phyloP scores from a whole-genome alignment of 352 stramenopile species.

The Phytophthora boehmeriae region DNA sequence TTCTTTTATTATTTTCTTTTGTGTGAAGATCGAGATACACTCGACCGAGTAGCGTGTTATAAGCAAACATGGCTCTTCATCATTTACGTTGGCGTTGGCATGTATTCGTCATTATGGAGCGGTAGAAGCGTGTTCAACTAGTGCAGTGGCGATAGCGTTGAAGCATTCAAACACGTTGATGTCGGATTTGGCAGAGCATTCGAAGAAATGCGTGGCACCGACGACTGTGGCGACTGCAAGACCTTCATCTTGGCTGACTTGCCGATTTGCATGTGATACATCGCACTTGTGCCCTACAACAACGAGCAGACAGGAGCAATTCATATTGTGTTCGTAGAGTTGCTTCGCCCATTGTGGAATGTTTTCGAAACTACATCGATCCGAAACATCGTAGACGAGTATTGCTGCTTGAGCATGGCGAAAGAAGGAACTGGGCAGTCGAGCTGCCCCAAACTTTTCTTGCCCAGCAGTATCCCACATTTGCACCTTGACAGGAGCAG shows the following conservation, averaged over 20 bases:
- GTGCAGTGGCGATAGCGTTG: slow-evolving; percentile 13
- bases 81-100: not conserved
- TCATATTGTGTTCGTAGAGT: slow-evolving; percentile 20
- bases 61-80: not conserved
- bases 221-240: slow-evolving; percentile 20
- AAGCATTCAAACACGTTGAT: slow-evolving; percentile 23
- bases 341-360: slow-evolving; percentile 40
- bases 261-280: slow-evolving; percentile 2
- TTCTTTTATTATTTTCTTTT: slow-evolving; percentile 1
- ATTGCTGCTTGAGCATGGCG: slow-evolving; percentile 46
- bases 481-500: slow-evolving; percentile 50
- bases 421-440: slow-evolving; percentile 49
- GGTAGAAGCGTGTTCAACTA: slow-evolving; percentile 5
- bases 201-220: slow-evolving; percentile 29
- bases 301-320: slow-evolving; percentile 29
- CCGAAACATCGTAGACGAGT: slow-evolving; percentile 49
- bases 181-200: slow-evolving; percentile 23
- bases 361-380: slow-evolving; percentile 40
- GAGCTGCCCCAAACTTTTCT: slow-evolving; percentile 41
- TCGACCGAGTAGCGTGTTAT: not conserved
- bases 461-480: slow-evolving; percentile 62
- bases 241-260: slow-evolving; percentile 34
- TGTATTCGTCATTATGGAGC: not conserved
- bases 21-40: not conserved
- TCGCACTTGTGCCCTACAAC: slow-evolving; percentile 43